Conservation (phyloP, 1,139 yeast species). For the Pichia sp. region DNA sequence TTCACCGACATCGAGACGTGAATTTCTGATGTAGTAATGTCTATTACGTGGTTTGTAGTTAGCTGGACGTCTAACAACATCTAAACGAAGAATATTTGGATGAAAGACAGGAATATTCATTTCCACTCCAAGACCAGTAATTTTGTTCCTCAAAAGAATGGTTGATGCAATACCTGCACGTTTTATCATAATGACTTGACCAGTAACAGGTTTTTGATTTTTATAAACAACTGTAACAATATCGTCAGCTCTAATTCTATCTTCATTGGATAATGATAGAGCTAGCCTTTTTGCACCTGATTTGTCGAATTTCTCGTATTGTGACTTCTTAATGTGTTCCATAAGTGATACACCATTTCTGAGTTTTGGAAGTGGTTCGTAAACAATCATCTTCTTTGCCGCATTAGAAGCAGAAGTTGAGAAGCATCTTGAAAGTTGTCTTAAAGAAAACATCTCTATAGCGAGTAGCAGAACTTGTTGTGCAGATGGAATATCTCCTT, state of each 20-base stretch:
- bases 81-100: conserved; percentile 69
- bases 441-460: background rate
- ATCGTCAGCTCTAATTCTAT: conserved; percentile 67
- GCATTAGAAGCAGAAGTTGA: conserved; percentile 1
- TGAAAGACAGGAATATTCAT: conserved; percentile 70
- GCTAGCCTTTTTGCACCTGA: conserved; percentile 64
- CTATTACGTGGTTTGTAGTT: conserved; percentile 68
- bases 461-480: too few species aligned
- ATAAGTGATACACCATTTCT: conserved; percentile 46
- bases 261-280: conserved; percentile 42
- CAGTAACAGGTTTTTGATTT: conserved; percentile 60
- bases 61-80: conserved; percentile 64
- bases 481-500: too few species aligned
- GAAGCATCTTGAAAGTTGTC: conserved; percentile 4
- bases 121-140: conserved; percentile 75
- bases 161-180: conserved; percentile 65
- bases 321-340: conserved; percentile 41
- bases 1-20: conserved; percentile 62
- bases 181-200: conserved; percentile 70
- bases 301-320: conserved; percentile 58
- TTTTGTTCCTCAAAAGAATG: conserved; percentile 68
- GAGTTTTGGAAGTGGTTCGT: conserved; percentile 45
- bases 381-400: conserved; percentile 32
- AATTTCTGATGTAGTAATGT: conserved; percentile 80
- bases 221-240: conserved; percentile 67